A percentile compares a stretch with the other conserved stretches of the same genome.
These are phyloP conservation scores for Syzygium jambos DNA, from an alignment of 345 rosid genomes.

Conservation along the genomic window DNA sequence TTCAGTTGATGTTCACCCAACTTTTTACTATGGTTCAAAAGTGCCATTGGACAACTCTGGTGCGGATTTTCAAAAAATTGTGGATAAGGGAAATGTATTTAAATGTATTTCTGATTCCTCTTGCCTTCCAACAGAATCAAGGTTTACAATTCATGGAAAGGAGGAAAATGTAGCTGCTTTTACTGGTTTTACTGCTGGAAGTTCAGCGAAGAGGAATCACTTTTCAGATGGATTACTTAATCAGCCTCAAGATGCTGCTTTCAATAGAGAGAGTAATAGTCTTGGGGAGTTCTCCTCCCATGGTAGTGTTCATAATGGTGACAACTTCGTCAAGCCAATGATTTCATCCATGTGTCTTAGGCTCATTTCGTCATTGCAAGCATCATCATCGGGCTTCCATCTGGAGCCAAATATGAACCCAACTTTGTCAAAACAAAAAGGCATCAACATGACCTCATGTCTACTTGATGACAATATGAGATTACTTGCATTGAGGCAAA, in stretches of 20 bases:
- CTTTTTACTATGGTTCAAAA: constrained; percentile 7
- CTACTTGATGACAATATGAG: constrained; percentile 35
- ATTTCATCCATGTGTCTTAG: not conserved
- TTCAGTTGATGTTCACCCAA: constrained; percentile 4
- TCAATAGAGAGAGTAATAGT: not conserved
- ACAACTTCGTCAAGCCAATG: constrained; percentile 1
- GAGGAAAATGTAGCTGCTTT: constrained; percentile 3
- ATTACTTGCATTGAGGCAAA: constrained; percentile 30
- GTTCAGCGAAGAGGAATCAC: not conserved
- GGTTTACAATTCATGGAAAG: constrained; percentile 14
- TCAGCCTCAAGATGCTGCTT: not conserved
- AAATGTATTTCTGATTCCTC: constrained; percentile 11
- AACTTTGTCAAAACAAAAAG: constrained; percentile 9
- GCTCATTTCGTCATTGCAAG: constrained; percentile 11
- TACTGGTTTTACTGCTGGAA: constrained; percentile 5
- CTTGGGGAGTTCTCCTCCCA: constrained; percentile 1
- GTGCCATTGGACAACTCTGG: constrained; percentile 11
- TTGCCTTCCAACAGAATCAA: constrained; percentile 4
- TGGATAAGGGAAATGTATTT: constrained; percentile 10
- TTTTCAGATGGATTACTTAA: constrained; percentile 3
- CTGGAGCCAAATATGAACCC: constrained; percentile 12
- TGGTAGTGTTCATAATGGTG: constrained; percentile 8
- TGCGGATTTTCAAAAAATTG: constrained; percentile 9
- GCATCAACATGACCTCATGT: not conserved
- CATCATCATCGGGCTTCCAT: constrained; percentile 8